Evolutionary conservation across 768 basidiomycete species (phyloP), one percentile per base, ranked within the genome.

Genomic region (Russula vinacea): DNA sequence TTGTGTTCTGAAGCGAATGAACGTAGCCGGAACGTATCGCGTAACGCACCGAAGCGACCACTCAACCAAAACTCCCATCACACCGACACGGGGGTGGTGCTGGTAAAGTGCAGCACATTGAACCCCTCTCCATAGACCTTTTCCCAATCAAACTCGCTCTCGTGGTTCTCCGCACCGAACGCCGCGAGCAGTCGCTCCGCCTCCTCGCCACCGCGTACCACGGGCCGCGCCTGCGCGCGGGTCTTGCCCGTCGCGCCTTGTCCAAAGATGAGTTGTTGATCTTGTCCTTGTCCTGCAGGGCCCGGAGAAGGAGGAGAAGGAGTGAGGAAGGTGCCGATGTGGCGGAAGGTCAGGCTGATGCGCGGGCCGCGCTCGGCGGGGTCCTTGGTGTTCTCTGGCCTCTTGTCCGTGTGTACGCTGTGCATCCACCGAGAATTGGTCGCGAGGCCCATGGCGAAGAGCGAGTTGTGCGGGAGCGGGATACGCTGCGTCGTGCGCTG

Each of bases 401-500:
- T 86, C 67, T 89, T 91, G 75, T 92, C 90, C 60, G 84, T 83
- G 64, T 84, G 83, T 67, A 92, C 89, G 47, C 83, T 84, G 70
- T 93, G 90, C 59, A 91, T 75, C 88, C 89, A 92, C 62, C 79
- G 80, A 60, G 77, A 76, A 69, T 93, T 93, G 56, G 90, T 92
- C 58, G 80, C 78, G 5, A 84, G 79, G 0, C 90, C 90, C 77
- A 92, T 78, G 63, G 90, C 84, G 72, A 92, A 92, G 81, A 92
- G 85, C 5, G 89, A 90, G 72, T 90, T 91, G 69, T 92, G 85
- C 0, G 88, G 88, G 0, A 93, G 82, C 0, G 86, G 84, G 22
- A 92, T 81, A 64, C 84, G 84, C 71, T 90, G 88, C 0, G 69
- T 62, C 0, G 68, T 58, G 39, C 40, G 65, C 26, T 74, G 66